Conservation (phyloP, 768 basidiomycete genomes). For the Astraeus odoratus region DNA sequence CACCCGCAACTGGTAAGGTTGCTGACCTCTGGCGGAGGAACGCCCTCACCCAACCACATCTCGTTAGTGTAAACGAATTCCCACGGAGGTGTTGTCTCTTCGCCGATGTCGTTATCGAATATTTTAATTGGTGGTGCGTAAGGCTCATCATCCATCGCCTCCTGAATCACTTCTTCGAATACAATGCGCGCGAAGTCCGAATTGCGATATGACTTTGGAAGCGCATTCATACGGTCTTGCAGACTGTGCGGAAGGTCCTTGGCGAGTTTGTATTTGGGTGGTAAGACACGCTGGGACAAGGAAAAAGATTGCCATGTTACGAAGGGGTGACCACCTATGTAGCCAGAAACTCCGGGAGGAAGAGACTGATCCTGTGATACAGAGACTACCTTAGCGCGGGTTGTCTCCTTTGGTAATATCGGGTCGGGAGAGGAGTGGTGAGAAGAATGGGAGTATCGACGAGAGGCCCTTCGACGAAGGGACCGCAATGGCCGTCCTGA, state of each 20-base stretch:
- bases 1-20: constrained; percentile 67
- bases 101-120: constrained; percentile 55
- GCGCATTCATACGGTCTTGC: constrained; percentile 59
- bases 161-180: constrained; percentile 58
- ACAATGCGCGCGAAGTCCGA: constrained; percentile 42
- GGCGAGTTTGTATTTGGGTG: constrained; percentile 26
- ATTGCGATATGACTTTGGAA: constrained; percentile 34
- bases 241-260: constrained; percentile 54
- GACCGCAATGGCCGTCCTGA: neutral
- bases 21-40: constrained; percentile 56
- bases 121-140: constrained; percentile 62
- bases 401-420: neutral
- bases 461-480: neutral
- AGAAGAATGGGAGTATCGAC: neutral
- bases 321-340: constrained; percentile 7
- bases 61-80: constrained; percentile 86
- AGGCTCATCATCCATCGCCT: constrained; percentile 62
- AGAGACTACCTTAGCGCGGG: neutral
- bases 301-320: constrained; percentile 19
- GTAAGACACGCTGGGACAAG: constrained; percentile 10
- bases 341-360: neutral
- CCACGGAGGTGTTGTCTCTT: constrained; percentile 68
- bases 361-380: neutral
- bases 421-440: neutral
- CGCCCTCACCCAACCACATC: constrained; percentile 65